These are phyloP conservation scores for Paecilomyces sp. DNA, from an alignment of 2,329 filamentous ascomycete species.

Conservation along the genomic window DNA sequence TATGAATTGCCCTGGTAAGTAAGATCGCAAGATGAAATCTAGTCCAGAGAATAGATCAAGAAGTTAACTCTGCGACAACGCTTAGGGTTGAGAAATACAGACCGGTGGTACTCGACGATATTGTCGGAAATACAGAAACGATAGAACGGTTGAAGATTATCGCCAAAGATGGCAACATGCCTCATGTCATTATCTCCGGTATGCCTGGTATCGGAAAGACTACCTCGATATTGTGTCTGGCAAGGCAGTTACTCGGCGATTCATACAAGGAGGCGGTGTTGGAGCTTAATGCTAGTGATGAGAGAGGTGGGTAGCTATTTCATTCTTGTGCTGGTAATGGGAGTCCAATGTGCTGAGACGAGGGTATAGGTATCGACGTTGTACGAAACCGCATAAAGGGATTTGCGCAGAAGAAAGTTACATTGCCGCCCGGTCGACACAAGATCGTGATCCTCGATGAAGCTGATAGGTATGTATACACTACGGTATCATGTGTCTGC, in stretches of 20 bases:
- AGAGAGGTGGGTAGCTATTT: conserved; percentile 55
- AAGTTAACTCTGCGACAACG: not conserved
- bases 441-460: conserved; percentile 98
- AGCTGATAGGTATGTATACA: conserved; percentile 61
- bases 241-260: conserved; percentile 82
- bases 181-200: conserved; percentile 97
- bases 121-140: conserved; percentile 96
- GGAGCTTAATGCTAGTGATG: conserved; percentile 93
- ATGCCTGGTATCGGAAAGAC: conserved; percentile 99
- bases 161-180: conserved; percentile 98
- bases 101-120: conserved; percentile 88
- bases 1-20: conserved; percentile 45
- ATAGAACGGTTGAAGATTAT: conserved; percentile 97
- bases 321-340: not conserved
- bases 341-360: not conserved
- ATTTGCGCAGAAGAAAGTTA: conserved; percentile 98
- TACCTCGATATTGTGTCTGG: conserved; percentile 87
- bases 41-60: not conserved
- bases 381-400: conserved; percentile 96
- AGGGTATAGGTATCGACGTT: conserved; percentile 75
- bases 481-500: not conserved
- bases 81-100: conserved; percentile 96
- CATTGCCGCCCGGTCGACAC: conserved; percentile 79
- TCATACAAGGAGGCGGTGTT: conserved; percentile 96
- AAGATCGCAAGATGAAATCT: not conserved